These are phyloP conservation scores for Sugiyamaella mastotermitis DNA, from an alignment of 805 yeast species.

Conservation along the genomic window DNA sequence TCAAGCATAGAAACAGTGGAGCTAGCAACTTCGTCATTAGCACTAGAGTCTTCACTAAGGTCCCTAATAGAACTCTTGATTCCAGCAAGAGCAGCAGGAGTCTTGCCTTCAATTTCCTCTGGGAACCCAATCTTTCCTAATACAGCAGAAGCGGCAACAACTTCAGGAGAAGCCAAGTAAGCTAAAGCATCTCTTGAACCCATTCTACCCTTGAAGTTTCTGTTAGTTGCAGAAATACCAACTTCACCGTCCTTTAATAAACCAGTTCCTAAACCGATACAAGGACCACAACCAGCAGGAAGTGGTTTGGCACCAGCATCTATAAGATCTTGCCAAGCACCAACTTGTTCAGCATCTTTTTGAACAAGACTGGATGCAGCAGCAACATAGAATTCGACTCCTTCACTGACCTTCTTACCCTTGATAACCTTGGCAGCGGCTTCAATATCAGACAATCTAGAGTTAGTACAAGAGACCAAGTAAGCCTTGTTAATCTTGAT, in stretches of 20 bases:
- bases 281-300: slow-evolving; percentile 99
- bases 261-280: slow-evolving; percentile 96
- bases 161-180: slow-evolving; percentile 93
- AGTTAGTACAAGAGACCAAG: slow-evolving; percentile 95
- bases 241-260: slow-evolving; percentile 92
- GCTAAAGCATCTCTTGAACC: slow-evolving; percentile 96
- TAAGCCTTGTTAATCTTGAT: slow-evolving; percentile 89
- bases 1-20: slow-evolving; percentile 67
- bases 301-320: slow-evolving; percentile 93
- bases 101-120: slow-evolving; percentile 65
- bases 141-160: slow-evolving; percentile 98
- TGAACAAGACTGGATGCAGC: slow-evolving; percentile 95
- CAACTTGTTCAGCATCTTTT: slow-evolving; percentile 80
- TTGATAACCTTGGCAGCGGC: slow-evolving; percentile 88
- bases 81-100: slow-evolving; percentile 45
- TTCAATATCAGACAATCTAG: slow-evolving; percentile 84
- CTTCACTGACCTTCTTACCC: slow-evolving; percentile 77
- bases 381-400: slow-evolving; percentile 94
- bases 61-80: slow-evolving; percentile 36
- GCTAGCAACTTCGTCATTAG: slow-evolving; percentile 29
- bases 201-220: slow-evolving; percentile 99
- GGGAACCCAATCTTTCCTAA: slow-evolving; percentile 91
- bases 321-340: slow-evolving; percentile 86
- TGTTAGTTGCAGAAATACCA: slow-evolving; percentile 96
- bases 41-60: slow-evolving; percentile 20